Evolutionary conservation across 805 yeast genomes (phyloP).

Genomic region (Candida odintsovae): DNA sequence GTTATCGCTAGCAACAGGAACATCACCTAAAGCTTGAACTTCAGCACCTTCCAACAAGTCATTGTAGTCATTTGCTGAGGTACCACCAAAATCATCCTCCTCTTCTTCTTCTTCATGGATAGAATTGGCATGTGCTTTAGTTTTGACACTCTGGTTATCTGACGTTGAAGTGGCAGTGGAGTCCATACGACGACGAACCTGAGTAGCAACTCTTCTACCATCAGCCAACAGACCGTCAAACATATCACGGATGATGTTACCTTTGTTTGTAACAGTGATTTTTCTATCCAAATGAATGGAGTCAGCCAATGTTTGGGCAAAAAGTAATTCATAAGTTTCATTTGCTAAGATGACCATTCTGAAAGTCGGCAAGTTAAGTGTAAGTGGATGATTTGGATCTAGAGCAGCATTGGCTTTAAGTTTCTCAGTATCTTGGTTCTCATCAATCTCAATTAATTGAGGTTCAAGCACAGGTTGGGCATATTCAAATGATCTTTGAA

Average conservation of each 20-base stretch:
- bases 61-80: constrained; percentile 34
- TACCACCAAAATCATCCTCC: constrained; percentile 45
- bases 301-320: constrained; percentile 60
- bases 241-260: constrained; percentile 71
- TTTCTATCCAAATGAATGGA: constrained; percentile 62
- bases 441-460: constrained; percentile 37
- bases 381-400: constrained; percentile 73
- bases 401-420: constrained; percentile 69
- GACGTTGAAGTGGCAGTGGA: constrained; percentile 40
- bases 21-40: constrained; percentile 34
- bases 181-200: constrained; percentile 85
- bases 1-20: constrained; percentile 15
- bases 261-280: constrained; percentile 36
- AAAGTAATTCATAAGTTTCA: constrained; percentile 84
- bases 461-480: constrained; percentile 64
- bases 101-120: constrained; percentile 27
- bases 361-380: constrained; percentile 77
- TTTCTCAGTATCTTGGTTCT: constrained; percentile 21
- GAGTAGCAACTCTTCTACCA: constrained; percentile 86
- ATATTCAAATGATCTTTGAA: constrained; percentile 84
- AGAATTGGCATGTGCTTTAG: constrained; percentile 7
- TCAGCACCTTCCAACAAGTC: constrained; percentile 47
- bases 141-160: constrained; percentile 7
- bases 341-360: constrained; percentile 93
- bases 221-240: constrained; percentile 89